Evolutionary conservation across 176 grass and related monocot species (phyloP), one percentile per base, ranked within the genome.

Genomic region (Lolium perenne): DNA sequence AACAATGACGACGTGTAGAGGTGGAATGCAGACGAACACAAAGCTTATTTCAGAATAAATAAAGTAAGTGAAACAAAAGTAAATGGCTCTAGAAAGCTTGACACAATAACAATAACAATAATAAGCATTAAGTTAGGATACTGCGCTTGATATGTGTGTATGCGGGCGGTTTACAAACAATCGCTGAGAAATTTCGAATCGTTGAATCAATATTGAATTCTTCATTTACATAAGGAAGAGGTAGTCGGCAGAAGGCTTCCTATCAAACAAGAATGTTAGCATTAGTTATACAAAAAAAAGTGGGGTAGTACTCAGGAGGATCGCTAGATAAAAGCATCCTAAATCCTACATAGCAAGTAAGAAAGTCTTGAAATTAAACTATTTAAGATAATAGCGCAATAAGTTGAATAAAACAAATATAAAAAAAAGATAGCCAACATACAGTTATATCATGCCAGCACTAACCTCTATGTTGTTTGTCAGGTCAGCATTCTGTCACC

Each of bases 211-310:
- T 94, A 85, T 89, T 91, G 83, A 95, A 98, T 76, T 98, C 97
- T 91, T 98, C 90, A 20, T 82, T 92, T 81, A 84, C 79, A 88
- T 98, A 98, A 80, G 97, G 97, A 92, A 98, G 86, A 82, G 97
- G 97, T 50, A 98, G 75, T 74, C 92, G 91, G 59, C 81, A 66
- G 89, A 98, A 98, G 8, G 78, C 90, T 87, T 98, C 97, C 97
- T 98, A 82, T 68, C 11, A 77, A 92, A 73, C 25, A 90, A 88
- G 80, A 71, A 78, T 83, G 85, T 67, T 69, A 90, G 71, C 20
- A 14, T 72, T 80, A 47, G 45, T 68, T 32, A 89, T 79, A 25
- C 77, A 70, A 18, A 87, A 68, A 68, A 59, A 71, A 45, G 41
- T 80, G 76, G 14, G 20, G 10, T 54, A 62, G 2, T 59, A 53